Evolutionary conservation across 495 filamentous ascomycete genomes (phyloP).

Genomic region (Pyrenula massariospora): DNA sequence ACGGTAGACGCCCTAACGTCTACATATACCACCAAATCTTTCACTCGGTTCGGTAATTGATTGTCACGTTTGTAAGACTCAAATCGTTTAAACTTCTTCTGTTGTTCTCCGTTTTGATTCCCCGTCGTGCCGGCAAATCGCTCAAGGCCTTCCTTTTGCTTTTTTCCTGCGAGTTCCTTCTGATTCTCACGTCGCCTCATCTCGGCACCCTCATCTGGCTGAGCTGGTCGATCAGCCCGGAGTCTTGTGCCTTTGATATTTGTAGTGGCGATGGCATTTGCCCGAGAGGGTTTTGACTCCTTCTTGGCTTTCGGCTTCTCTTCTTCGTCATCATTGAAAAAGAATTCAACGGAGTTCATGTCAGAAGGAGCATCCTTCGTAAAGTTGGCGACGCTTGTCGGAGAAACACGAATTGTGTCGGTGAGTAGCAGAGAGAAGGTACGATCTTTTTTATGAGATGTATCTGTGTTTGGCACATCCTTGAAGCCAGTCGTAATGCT

Average conservation of each 20-base stretch:
- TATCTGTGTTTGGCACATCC: slow-evolving; percentile 70
- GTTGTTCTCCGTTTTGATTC: slow-evolving; percentile 75
- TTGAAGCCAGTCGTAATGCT: slow-evolving; percentile 77
- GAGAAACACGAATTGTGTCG: slow-evolving; percentile 82
- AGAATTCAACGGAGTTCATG: slow-evolving; percentile 86
- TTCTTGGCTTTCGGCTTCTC: slow-evolving; percentile 56
- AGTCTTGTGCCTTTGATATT: slow-evolving; percentile 92
- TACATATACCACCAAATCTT: slow-evolving; percentile 77
- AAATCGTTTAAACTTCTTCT: slow-evolving; percentile 97
- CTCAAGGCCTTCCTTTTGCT: slow-evolving; percentile 76
- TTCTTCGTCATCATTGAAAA: slow-evolving; percentile 87
- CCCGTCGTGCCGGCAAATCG: slow-evolving; percentile 70
- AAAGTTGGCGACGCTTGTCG: slow-evolving; percentile 51
- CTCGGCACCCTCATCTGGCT: slow-evolving; percentile 83
- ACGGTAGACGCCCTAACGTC: slow-evolving; percentile 84
- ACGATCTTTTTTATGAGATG: slow-evolving; percentile 77
- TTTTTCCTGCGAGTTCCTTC: slow-evolving; percentile 75
- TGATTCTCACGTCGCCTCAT: slow-evolving; percentile 82
- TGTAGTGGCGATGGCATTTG: slow-evolving; percentile 73
- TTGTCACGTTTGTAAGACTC: slow-evolving; percentile 99
- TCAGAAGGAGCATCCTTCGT: slow-evolving; percentile 86
- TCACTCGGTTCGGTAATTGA: slow-evolving; percentile 72
- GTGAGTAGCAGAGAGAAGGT: slow-evolving; percentile 80
- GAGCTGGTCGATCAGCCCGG: slow-evolving; percentile 75
- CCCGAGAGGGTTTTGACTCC: slow-evolving; percentile 67